phyloP scores from a whole-genome alignment of 805 yeast species.

The Starmerella geochares region DNA sequence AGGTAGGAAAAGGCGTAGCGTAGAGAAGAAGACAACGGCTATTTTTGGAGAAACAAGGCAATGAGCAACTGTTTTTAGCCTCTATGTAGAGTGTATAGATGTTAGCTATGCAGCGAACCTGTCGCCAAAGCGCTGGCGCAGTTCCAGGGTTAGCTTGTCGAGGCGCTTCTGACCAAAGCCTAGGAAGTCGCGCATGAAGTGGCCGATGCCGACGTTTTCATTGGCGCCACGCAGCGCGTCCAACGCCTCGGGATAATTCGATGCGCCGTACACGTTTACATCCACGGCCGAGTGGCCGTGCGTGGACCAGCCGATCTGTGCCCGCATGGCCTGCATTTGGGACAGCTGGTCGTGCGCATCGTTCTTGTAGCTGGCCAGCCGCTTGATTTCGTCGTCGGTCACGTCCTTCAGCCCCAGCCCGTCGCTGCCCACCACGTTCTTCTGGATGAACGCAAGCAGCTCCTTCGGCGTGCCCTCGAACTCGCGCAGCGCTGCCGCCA shows the following conservation, averaged over 20 bases:
- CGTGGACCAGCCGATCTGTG: constrained; percentile 92
- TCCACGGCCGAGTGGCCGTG: constrained; percentile 96
- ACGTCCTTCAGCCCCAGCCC: constrained; percentile 59
- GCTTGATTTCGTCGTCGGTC: constrained; percentile 43
- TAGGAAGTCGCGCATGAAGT: constrained; percentile 50
- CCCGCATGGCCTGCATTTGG: constrained; percentile 64
- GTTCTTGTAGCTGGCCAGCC: constrained; percentile 33
- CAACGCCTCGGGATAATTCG: constrained; percentile 33
- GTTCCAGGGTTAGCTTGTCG: constrained; percentile 26
- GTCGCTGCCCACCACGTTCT: constrained; percentile 44
- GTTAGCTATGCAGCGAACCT: background rate
- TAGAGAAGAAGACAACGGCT: no score
- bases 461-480: constrained; percentile 25
- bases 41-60: no score
- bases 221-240: constrained; percentile 47
- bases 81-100: no score
- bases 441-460: constrained; percentile 40
- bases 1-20: constrained; percentile 30
- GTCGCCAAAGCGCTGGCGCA: constrained; percentile 21
- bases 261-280: constrained; percentile 76
- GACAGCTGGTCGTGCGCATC: constrained; percentile 44
- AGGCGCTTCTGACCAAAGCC: constrained; percentile 26
- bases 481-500: constrained; percentile 41
- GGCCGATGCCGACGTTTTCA: constrained; percentile 80
- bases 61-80: no score